These are phyloP conservation scores for Solanum stenotomum DNA, from an alignment of 257 asterid species.

Conservation along the genomic window DNA sequence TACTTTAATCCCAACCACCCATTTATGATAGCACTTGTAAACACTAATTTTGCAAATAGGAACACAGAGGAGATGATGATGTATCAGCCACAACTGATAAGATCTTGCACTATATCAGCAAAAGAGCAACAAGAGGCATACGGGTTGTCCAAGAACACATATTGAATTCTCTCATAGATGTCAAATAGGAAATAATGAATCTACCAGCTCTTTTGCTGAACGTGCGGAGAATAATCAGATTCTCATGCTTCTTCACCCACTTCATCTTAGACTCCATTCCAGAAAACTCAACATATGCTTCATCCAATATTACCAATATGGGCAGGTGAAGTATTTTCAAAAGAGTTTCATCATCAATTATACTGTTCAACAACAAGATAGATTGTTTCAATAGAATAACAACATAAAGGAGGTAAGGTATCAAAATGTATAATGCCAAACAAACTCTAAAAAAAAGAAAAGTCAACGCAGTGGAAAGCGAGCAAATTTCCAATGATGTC, in stretches of 20 bases:
- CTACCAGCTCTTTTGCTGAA: conserved; percentile 99
- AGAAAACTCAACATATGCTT: conserved; percentile 90
- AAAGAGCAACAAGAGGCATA: background rate
- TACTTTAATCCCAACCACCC: background rate
- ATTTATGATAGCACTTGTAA: background rate
- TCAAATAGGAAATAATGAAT: background rate
- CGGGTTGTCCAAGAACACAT: background rate
- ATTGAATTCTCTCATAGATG: background rate
- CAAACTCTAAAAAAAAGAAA: background rate
- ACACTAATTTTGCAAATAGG: background rate
- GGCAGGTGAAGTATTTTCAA: conserved; percentile 65
- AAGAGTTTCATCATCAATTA: conserved; percentile 67
- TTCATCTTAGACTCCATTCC: conserved; percentile 82
- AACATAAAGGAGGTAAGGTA: background rate
- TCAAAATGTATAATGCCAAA: background rate
- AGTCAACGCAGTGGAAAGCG: background rate
- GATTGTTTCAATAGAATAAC: background rate
- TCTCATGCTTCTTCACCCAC: conserved; percentile 96
- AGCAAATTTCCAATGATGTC: background rate
- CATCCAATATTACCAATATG: conserved; percentile 82
- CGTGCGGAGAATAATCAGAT: conserved; percentile 85
- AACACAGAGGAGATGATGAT: background rate
- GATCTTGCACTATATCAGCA: background rate
- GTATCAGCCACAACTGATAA: background rate
- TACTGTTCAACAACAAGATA: conserved; percentile 38